These are phyloP conservation scores for Alternaria sp. DNA, from an alignment of 2,329 filamentous ascomycete species.

Conservation along the genomic window DNA sequence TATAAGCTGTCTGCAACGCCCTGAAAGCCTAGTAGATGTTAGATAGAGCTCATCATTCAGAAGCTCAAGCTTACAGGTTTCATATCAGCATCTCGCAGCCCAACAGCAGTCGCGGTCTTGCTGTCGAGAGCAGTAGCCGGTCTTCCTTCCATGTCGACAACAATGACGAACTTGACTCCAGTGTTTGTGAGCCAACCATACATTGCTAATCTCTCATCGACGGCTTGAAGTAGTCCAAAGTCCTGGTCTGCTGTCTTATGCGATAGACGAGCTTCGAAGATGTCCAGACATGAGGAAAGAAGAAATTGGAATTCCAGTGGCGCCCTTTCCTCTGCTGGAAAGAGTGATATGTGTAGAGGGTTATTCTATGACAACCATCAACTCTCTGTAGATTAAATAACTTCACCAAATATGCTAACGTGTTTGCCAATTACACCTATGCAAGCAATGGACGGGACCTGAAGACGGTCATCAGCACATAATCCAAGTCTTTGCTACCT, in stretches of 20 bases:
- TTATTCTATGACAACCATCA: constrained; percentile 74
- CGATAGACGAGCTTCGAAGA: constrained; percentile 86
- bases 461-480: constrained; percentile 40
- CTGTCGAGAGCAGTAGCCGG: constrained; percentile 52
- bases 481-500: background rate
- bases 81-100: constrained; percentile 84
- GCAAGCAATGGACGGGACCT: constrained; percentile 80
- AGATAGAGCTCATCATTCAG: constrained; percentile 2
- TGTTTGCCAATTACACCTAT: constrained; percentile 94
- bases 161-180: constrained; percentile 85
- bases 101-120: constrained; percentile 61
- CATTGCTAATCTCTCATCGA: constrained; percentile 90
- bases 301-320: constrained; percentile 92
- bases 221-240: constrained; percentile 87
- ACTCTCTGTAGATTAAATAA: background rate
- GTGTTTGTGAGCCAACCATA: constrained; percentile 99
- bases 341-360: constrained; percentile 90
- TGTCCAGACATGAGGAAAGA: constrained; percentile 88
- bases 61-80: constrained; percentile 68
- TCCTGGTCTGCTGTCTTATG: constrained; percentile 80
- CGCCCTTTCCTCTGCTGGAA: constrained; percentile 76
- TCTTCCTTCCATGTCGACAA: constrained; percentile 88
- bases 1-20: constrained; percentile 91
- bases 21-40: constrained; percentile 72
- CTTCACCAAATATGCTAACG: constrained; percentile 60